A percentile compares a stretch with the other conserved stretches of the same genome.
Evolutionary conservation across 2,329 filamentous ascomycete species (phyloP).

Genomic region (Colletotrichum liriopes): DNA sequence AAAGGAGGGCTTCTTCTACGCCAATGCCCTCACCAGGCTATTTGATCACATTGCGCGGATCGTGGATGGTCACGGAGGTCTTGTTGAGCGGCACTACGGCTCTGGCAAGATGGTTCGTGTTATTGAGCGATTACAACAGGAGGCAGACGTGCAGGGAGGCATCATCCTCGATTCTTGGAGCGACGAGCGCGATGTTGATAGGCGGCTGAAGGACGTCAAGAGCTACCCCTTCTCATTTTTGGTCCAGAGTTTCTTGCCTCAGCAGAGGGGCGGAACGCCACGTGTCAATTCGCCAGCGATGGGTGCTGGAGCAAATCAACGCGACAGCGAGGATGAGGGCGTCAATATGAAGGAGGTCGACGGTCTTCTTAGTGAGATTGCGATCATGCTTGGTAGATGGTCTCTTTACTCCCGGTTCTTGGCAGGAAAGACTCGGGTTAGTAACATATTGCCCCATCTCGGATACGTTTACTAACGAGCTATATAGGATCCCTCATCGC

Average conservation of each 20-base stretch:
- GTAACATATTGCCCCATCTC: conserved; percentile 47
- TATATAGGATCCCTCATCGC: conserved; percentile 63
- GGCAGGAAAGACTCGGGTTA: conserved; percentile 86
- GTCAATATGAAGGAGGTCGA: conserved; percentile 99
- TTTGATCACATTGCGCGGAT: conserved; percentile 99
- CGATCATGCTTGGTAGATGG: conserved; percentile 94
- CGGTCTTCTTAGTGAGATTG: conserved; percentile 86
- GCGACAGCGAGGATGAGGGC: conserved; percentile 87
- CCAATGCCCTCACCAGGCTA: conserved; percentile 88
- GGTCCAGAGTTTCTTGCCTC: conserved; percentile 90
- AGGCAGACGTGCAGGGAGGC: conserved; percentile 96
- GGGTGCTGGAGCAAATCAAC: conserved; percentile 66
- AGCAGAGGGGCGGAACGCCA: conserved; percentile 75
- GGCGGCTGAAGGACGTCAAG: conserved; percentile 93
- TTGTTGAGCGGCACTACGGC: conserved; percentile 96
- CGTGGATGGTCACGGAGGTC: conserved; percentile 88
- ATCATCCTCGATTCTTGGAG: conserved; percentile 97
- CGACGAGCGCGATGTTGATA: conserved; percentile 87
- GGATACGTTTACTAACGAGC: conserved; percentile 47
- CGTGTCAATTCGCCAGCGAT: conserved; percentile 84
- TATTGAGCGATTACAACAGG: conserved; percentile 91
- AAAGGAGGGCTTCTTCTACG: conserved; percentile 91
- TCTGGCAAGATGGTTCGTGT: conserved; percentile 94
- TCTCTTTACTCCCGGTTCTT: conserved; percentile 93
- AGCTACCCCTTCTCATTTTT: conserved; percentile 98